phyloP scores from a whole-genome alignment of 2,329 filamentous ascomycete species.

The Diaporthe ilicicola region DNA sequence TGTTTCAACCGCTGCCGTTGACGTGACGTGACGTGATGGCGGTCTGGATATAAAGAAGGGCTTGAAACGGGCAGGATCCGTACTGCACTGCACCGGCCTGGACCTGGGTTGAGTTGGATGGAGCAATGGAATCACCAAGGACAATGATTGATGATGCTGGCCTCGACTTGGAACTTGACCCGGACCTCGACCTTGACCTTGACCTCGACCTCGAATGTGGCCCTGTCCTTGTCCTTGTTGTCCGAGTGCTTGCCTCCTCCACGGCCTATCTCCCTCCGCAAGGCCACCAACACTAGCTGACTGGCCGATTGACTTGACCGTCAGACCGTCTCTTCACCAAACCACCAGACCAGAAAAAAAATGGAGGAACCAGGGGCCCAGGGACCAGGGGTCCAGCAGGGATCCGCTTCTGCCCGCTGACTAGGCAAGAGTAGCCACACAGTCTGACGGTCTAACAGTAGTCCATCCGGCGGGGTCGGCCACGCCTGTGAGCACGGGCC shows the following conservation, averaged over 20 bases:
- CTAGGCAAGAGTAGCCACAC: neutral
- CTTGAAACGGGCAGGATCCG: conserved; percentile 21
- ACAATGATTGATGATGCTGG: neutral
- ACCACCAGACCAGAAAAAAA: conserved; percentile 22
- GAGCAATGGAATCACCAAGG: neutral
- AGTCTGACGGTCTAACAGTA: too few relatives aligned
- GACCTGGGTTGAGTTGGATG: neutral
- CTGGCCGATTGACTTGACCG: conserved; percentile 13
- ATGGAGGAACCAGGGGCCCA: neutral
- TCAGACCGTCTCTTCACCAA: conserved; percentile 24
- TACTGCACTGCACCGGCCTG: conserved; percentile 8
- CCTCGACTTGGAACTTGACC: neutral
- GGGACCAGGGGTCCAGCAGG: conserved; percentile 1
- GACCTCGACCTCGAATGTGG: neutral
- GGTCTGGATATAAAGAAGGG: conserved; percentile 10
- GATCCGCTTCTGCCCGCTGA: neutral
- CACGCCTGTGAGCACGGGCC: neutral
- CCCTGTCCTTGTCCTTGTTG: neutral
- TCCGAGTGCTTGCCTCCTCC: neutral
- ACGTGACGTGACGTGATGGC: conserved; percentile 16
- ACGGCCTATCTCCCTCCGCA: neutral
- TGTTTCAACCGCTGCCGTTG: neutral
- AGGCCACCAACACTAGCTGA: neutral
- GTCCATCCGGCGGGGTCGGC: neutral
- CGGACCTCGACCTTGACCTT: neutral